Evolutionary conservation across 352 stramenopile genomes (phyloP).

Genomic region (Phytophthora pluvialis): DNA sequence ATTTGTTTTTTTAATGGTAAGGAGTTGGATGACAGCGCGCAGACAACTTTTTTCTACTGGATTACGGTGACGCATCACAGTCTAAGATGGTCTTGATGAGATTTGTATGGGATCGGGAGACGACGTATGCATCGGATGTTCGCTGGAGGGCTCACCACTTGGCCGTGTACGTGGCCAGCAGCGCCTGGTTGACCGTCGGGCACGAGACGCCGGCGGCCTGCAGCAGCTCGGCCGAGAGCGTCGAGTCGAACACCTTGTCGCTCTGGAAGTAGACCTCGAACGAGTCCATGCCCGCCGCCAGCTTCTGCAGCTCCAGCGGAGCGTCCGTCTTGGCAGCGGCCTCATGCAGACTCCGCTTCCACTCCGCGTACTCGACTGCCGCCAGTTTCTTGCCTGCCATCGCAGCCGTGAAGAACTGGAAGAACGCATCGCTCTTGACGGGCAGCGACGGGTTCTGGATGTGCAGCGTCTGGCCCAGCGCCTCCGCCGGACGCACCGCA

Average conservation of each 20-base stretch:
- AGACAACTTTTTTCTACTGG: no score
- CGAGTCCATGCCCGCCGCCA: conserved; percentile 64
- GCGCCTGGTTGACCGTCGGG: conserved; percentile 43
- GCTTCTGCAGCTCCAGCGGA: conserved; percentile 54
- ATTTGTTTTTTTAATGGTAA: no score
- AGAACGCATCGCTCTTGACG: conserved; percentile 56
- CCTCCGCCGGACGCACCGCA: conserved; percentile 55
- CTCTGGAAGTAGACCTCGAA: conserved; percentile 75
- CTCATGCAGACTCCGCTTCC: conserved; percentile 42
- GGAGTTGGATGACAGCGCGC: no score
- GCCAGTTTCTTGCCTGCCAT: conserved; percentile 35
- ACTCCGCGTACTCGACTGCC: conserved; percentile 45
- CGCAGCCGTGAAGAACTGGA: conserved; percentile 45
- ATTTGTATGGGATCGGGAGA: background rate
- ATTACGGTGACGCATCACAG: background rate
- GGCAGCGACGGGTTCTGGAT: conserved; percentile 68
- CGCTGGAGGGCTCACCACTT: conserved; percentile 34
- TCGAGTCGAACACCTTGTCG: conserved; percentile 68
- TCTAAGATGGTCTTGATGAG: background rate
- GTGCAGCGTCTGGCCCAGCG: conserved; percentile 74
- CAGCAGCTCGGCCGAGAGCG: conserved; percentile 55
- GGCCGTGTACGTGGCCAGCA: conserved; percentile 52
- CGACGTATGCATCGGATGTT: background rate
- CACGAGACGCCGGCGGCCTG: conserved; percentile 45
- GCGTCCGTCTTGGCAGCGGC: conserved; percentile 32